A percentile compares a stretch with the other conserved stretches of the same genome.
phyloP scores from a whole-genome alignment of 2,329 filamentous ascomycete genomes.

The Ophiostoma pallidulum region DNA sequence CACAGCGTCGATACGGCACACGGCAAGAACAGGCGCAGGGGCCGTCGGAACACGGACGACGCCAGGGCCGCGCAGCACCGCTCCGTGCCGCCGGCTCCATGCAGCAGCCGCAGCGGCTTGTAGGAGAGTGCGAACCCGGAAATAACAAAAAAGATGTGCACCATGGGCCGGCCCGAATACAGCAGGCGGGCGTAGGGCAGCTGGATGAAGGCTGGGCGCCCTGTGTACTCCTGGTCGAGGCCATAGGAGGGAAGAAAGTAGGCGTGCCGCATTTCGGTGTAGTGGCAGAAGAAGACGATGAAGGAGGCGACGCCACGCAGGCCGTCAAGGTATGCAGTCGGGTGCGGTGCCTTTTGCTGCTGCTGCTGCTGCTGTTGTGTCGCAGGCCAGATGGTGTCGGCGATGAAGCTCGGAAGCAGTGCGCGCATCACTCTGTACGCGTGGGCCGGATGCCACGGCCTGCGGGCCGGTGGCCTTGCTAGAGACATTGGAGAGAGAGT shows the following conservation, averaged over 20 bases:
- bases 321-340: slow-evolving; percentile 40
- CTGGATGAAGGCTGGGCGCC: slow-evolving; percentile 29
- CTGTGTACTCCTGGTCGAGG: slow-evolving; percentile 24
- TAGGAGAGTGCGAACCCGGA: slow-evolving; percentile 39
- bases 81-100: slow-evolving; percentile 26
- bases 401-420: slow-evolving; percentile 27
- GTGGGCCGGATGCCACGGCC: not conserved
- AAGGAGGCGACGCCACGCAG: slow-evolving; percentile 40
- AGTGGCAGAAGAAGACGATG: slow-evolving; percentile 39
- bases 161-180: slow-evolving; percentile 37
- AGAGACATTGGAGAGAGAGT: not conserved
- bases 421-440: not conserved
- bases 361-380: slow-evolving; percentile 15
- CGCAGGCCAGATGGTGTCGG: slow-evolving; percentile 24
- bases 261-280: slow-evolving; percentile 32
- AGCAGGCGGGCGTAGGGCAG: slow-evolving; percentile 35
- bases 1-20: slow-evolving; percentile 34
- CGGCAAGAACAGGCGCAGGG: slow-evolving; percentile 37
- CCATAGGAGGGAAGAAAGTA: slow-evolving; percentile 28
- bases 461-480: not conserved
- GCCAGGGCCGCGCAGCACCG: slow-evolving; percentile 31
- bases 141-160: slow-evolving; percentile 43
- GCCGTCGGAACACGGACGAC: slow-evolving; percentile 38
- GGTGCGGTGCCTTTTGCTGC: slow-evolving; percentile 22
- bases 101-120: slow-evolving; percentile 34